Percentiles rank a stretch among this genome's conserved stretches.
These are phyloP conservation scores for Aspergillus vadensis DNA, from an alignment of 2,329 filamentous ascomycete species.

Conservation along the genomic window DNA sequence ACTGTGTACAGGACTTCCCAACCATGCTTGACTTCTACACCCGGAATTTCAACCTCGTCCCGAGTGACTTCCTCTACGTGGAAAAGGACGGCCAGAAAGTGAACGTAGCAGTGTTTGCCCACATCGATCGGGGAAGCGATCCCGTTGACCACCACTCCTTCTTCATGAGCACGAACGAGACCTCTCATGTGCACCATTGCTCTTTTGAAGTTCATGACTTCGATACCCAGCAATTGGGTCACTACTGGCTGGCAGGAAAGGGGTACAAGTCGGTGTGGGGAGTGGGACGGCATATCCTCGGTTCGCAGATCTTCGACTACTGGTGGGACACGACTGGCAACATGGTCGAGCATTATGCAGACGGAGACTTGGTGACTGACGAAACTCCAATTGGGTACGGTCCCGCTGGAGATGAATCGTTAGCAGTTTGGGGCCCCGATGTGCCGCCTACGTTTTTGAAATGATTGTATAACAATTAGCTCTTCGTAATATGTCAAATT, in stretches of 20 bases:
- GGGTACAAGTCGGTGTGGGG: constrained; percentile 41
- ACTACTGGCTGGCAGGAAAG: constrained; percentile 52
- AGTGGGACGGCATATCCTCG: constrained; percentile 21
- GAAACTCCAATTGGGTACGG: constrained; percentile 38
- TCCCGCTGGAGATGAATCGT: constrained; percentile 34
- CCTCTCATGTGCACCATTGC: constrained; percentile 52
- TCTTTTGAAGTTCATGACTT: constrained; percentile 57
- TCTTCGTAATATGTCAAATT: too few species aligned
- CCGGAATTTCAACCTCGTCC: constrained; percentile 33
- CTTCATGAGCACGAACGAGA: constrained; percentile 46
- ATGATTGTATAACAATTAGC: constrained; percentile 7
- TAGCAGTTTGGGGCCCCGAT: constrained; percentile 41
- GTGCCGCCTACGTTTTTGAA: constrained; percentile 38
- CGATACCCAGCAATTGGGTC: constrained; percentile 55
- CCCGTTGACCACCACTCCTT: constrained; percentile 57
- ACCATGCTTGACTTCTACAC: constrained; percentile 32
- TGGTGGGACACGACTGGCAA: constrained; percentile 21
- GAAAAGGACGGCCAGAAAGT: constrained; percentile 22
- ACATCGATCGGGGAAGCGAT: constrained; percentile 52
- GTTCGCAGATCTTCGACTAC: constrained; percentile 23
- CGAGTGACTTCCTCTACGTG: constrained; percentile 34
- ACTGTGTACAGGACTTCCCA: constrained; percentile 31
- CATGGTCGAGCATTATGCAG: constrained; percentile 24
- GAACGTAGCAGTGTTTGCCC: constrained; percentile 49
- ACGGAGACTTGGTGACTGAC: constrained; percentile 18